phyloP scores from a whole-genome alignment of 805 yeast genomes.

The Ogataea naganishii region DNA sequence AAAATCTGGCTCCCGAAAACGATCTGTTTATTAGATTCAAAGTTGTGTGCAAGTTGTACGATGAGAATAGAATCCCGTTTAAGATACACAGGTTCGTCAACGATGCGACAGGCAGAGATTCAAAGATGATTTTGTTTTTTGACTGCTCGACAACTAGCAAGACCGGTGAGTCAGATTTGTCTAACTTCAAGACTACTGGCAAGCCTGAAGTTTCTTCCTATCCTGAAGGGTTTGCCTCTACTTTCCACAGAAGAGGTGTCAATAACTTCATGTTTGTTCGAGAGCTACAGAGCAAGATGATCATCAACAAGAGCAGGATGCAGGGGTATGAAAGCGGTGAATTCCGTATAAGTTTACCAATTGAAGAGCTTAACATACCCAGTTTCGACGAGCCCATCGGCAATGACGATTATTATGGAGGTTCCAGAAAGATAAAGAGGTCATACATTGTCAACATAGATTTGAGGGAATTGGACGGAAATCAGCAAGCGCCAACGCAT shows the following conservation, averaged over 20 bases:
- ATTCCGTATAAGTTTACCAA: slow-evolving; percentile 32
- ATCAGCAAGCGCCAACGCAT: too few relatives aligned
- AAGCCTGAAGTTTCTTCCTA: slow-evolving; percentile 21
- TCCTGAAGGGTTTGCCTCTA: slow-evolving; percentile 43
- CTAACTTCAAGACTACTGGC: background rate
- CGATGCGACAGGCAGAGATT: slow-evolving; percentile 20
- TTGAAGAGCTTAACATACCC: slow-evolving; percentile 18
- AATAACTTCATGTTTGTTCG: slow-evolving; percentile 44
- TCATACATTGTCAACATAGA: slow-evolving; percentile 34
- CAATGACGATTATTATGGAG: slow-evolving; percentile 1
- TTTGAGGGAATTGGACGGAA: slow-evolving; percentile 32
- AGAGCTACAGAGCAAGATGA: slow-evolving; percentile 37
- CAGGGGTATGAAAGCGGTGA: slow-evolving; percentile 28
- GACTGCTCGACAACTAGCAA: slow-evolving; percentile 17
- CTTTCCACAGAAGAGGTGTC: slow-evolving; percentile 38
- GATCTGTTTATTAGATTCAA: slow-evolving; percentile 19
- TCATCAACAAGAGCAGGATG: slow-evolving; percentile 27
- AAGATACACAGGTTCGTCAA: slow-evolving; percentile 19
- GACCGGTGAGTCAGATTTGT: slow-evolving; percentile 7
- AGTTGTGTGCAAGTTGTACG: slow-evolving; percentile 15
- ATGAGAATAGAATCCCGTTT: slow-evolving; percentile 18
- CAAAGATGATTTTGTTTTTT: slow-evolving; percentile 22
- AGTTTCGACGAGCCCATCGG: slow-evolving; percentile 11
- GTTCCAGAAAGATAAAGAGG: slow-evolving; percentile 20
- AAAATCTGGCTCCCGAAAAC: slow-evolving; percentile 15